Percentiles rank a stretch among this genome's conserved stretches.
Evolutionary conservation across 140 eudicot species (phyloP).

Genomic region (Cichorium intybus): DNA sequence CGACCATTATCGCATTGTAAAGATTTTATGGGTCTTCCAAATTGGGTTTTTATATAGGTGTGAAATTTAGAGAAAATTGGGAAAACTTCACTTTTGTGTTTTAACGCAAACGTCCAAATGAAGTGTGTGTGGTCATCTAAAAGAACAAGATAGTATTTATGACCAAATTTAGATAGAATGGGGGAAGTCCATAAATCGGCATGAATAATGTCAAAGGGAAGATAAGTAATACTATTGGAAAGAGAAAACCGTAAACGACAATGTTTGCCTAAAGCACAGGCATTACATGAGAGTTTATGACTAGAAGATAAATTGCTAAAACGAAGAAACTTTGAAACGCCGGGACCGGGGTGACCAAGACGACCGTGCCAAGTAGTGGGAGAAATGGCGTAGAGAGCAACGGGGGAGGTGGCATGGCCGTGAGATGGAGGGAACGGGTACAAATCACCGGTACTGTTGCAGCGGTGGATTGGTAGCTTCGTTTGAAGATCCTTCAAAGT

Average conservation of each 20-base stretch:
- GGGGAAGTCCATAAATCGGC: no score
- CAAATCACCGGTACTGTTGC: no score
- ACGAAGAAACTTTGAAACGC: no score
- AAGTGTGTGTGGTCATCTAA: not conserved
- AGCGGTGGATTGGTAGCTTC: no score
- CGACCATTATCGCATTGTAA: not conserved
- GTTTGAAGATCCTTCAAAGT: no score
- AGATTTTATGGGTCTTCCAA: not conserved
- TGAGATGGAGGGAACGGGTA: no score
- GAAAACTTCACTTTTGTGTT: not conserved
- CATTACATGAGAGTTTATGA: not conserved
- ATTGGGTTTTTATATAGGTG: not conserved
- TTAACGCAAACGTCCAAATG: not conserved
- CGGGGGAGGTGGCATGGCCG: no score
- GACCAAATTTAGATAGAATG: not conserved
- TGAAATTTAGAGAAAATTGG: not conserved
- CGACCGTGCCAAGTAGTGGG: no score
- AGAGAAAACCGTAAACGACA: not conserved
- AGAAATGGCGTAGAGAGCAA: no score
- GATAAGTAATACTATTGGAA: not conserved
- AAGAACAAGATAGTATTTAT: not conserved
- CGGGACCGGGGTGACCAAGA: no score
- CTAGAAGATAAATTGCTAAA: no score
- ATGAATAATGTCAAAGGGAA: not conserved
- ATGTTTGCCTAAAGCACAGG: no score